Percentiles rank a stretch among this genome's conserved stretches.
These are phyloP conservation scores for Plasmodium ovale DNA, from an alignment of 169 alveolate genomes.

Conservation along the genomic window DNA sequence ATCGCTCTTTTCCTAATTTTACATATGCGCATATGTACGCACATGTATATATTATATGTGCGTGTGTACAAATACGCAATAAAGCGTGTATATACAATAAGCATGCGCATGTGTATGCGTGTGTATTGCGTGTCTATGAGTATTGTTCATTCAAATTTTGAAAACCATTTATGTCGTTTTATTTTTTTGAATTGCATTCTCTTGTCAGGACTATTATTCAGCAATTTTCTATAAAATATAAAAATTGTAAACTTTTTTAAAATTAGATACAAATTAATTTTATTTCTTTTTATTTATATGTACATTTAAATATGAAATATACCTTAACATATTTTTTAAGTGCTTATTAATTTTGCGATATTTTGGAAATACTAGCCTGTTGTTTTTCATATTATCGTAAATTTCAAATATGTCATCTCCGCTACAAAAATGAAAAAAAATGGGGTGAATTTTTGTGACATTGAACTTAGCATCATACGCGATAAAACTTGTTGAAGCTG, in stretches of 20 bases:
- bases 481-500: too few species aligned
- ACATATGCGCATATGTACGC: not conserved
- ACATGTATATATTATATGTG: not conserved
- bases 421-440: constrained; percentile 22
- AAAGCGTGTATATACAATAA: constrained; percentile 2
- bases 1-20: not conserved
- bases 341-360: constrained; percentile 31
- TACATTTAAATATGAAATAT: constrained; percentile 4
- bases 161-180: constrained; percentile 72
- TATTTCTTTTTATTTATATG: constrained; percentile 21
- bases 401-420: constrained; percentile 67
- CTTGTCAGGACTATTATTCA: constrained; percentile 59
- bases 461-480: too few species aligned
- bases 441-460: too few species aligned
- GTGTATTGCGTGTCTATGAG: not conserved
- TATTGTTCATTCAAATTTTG: constrained; percentile 34
- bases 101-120: not conserved
- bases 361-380: constrained; percentile 45
- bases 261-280: constrained; percentile 35
- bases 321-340: constrained; percentile 62
- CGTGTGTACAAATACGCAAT: too few species aligned
- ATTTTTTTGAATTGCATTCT: constrained; percentile 75
- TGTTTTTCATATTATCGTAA: constrained; percentile 53
- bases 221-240: constrained; percentile 42
- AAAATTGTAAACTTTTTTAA: constrained; percentile 15